A percentile compares a stretch with the other conserved stretches of the same genome.
These are phyloP conservation scores for Sistotremastrum suecicum DNA, from an alignment of 768 basidiomycete genomes.

Conservation along the genomic window DNA sequence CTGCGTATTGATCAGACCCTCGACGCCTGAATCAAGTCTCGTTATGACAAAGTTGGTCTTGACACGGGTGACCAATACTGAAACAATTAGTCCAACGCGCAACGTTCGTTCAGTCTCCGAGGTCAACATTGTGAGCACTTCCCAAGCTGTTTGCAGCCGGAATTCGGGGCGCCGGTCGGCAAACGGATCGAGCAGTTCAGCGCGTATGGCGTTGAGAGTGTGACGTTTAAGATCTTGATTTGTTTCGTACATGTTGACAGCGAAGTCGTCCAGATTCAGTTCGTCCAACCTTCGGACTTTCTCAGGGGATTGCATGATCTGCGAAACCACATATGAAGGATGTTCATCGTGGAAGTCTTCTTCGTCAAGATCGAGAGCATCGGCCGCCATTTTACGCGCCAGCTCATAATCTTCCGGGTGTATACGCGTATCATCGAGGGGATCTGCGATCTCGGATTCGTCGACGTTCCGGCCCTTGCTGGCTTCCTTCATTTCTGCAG, in stretches of 20 bases:
- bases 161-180: conserved; percentile 60
- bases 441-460: conserved; percentile 65
- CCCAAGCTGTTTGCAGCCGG: conserved; percentile 51
- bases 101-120: conserved; percentile 79
- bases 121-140: conserved; percentile 88
- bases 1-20: conserved; percentile 54
- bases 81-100: conserved; percentile 66
- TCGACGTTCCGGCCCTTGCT: conserved; percentile 47
- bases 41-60: conserved; percentile 39
- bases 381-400: conserved; percentile 96
- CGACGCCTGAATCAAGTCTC: conserved; percentile 87
- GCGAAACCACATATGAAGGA: conserved; percentile 76
- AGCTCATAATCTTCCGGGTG: conserved; percentile 97
- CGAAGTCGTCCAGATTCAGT: conserved; percentile 92
- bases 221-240: conserved; percentile 80
- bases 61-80: conserved; percentile 50
- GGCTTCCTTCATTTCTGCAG: conserved; percentile 41
- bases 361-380: conserved; percentile 93
- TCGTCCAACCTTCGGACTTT: conserved; percentile 73
- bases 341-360: conserved; percentile 90
- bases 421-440: conserved; percentile 88
- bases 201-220: conserved; percentile 76
- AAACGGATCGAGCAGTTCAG: conserved; percentile 72
- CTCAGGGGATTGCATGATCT: conserved; percentile 74
- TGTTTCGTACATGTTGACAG: conserved; percentile 75